Evolutionary conservation across 2,329 filamentous ascomycete species (phyloP).

Genomic region (Pestalotiopsis sp.): DNA sequence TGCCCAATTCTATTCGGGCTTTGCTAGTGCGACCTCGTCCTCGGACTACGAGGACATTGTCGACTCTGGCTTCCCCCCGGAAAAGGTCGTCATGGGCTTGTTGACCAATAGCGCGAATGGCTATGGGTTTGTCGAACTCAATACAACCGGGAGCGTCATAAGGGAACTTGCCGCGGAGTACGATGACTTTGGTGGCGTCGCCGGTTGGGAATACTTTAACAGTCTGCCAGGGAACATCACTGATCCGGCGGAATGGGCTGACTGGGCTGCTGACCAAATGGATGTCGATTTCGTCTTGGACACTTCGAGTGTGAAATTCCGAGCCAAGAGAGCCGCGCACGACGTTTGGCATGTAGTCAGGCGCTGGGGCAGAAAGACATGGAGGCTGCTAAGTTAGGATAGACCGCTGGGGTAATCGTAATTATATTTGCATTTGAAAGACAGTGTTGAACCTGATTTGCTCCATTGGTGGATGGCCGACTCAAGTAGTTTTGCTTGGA

Average conservation of each 20-base stretch:
- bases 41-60: conserved; percentile 54
- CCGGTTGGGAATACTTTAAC: conserved; percentile 97
- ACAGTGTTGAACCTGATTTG: not conserved
- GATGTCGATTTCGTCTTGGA: conserved; percentile 17
- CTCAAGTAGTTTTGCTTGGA: not conserved
- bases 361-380: conserved; percentile 9
- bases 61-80: conserved; percentile 69
- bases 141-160: conserved; percentile 49
- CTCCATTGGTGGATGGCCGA: not conserved
- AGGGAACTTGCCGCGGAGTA: conserved; percentile 50
- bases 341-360: conserved; percentile 12
- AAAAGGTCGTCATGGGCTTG: conserved; percentile 78
- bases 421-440: not conserved
- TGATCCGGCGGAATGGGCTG: conserved; percentile 78
- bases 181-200: conserved; percentile 79
- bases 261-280: conserved; percentile 29
- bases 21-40: conserved; percentile 61
- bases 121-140: conserved; percentile 49
- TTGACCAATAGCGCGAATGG: conserved; percentile 81
- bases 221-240: conserved; percentile 64
- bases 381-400: conserved; percentile 9
- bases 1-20: conserved; percentile 90
- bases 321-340: conserved; percentile 5
- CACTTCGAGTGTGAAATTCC: not conserved
- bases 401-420: not conserved